These are phyloP conservation scores for Globisporangium uncinulatum DNA, from an alignment of 352 stramenopile species.

Conservation along the genomic window DNA sequence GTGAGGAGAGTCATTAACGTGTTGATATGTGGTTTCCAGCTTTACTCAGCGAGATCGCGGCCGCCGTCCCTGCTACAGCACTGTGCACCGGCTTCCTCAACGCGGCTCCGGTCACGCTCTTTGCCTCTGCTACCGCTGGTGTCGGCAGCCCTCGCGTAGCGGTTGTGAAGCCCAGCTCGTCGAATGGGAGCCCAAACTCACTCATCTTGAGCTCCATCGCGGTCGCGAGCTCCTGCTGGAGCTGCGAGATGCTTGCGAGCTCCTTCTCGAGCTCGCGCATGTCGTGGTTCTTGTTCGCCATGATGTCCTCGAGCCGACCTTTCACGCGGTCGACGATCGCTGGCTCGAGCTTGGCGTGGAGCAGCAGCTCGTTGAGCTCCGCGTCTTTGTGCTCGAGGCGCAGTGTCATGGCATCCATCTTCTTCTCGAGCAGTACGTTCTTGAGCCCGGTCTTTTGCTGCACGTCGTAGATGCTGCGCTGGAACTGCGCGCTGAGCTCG, in stretches of 20 bases:
- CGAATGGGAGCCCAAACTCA: constrained; percentile 86
- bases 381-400: constrained; percentile 89
- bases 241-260: constrained; percentile 56
- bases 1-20: neutral
- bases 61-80: neutral
- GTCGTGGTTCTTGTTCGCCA: constrained; percentile 83
- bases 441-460: constrained; percentile 93
- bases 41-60: constrained; percentile 5
- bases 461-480: constrained; percentile 88
- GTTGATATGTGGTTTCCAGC: constrained; percentile 5
- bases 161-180: constrained; percentile 82
- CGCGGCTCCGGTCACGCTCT: neutral
- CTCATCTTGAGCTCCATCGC: constrained; percentile 84
- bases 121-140: neutral
- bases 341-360: constrained; percentile 88
- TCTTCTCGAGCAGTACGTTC: constrained; percentile 94
- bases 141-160: constrained; percentile 19
- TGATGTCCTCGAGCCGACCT: constrained; percentile 85
- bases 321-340: constrained; percentile 81
- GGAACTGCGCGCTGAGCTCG: constrained; percentile 87
- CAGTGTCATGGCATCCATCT: constrained; percentile 80
- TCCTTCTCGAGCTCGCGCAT: constrained; percentile 81
- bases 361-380: constrained; percentile 89
- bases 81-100: constrained; percentile 12
- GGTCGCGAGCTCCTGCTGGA: constrained; percentile 79